Evolutionary conservation across 495 filamentous ascomycete genomes (phyloP).

Genomic region (Platismatia glauca): DNA sequence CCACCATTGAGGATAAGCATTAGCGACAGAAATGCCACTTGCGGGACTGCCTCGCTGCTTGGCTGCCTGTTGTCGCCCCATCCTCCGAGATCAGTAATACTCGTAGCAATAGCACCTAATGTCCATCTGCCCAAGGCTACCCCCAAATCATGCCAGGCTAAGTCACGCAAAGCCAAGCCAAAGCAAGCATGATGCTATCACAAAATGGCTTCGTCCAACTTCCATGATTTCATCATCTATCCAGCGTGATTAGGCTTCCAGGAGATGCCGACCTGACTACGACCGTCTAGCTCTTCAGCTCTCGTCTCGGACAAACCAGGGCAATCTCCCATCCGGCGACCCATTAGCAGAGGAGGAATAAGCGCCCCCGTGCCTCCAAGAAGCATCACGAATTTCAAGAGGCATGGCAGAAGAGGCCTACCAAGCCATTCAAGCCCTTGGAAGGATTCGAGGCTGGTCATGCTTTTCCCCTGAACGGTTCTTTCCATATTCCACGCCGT

Average conservation of each 20-base stretch:
- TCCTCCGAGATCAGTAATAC: no score
- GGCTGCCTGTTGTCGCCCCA: no score
- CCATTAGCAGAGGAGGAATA: background rate
- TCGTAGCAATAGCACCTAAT: no score
- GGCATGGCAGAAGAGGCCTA: background rate
- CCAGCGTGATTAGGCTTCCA: background rate
- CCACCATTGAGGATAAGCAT: background rate
- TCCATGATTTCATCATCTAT: background rate
- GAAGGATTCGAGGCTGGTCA: constrained; percentile 1
- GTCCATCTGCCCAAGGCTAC: background rate
- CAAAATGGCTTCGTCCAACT: background rate
- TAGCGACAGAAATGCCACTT: background rate
- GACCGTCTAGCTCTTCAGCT: background rate
- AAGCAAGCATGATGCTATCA: background rate
- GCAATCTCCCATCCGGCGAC: background rate
- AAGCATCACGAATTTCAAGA: background rate
- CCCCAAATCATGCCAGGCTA: background rate
- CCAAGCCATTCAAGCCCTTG: background rate
- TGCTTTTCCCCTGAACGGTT: background rate
- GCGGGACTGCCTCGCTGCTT: no score
- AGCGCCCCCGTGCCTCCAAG: constrained; percentile 1
- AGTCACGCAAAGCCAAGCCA: no score
- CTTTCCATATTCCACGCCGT: background rate
- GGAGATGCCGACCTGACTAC: background rate
- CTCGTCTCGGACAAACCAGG: no score